Base-by-base conservation (phyloP, 768 basidiomycete genomes). In the Boletus rubescentipes region DNA sequence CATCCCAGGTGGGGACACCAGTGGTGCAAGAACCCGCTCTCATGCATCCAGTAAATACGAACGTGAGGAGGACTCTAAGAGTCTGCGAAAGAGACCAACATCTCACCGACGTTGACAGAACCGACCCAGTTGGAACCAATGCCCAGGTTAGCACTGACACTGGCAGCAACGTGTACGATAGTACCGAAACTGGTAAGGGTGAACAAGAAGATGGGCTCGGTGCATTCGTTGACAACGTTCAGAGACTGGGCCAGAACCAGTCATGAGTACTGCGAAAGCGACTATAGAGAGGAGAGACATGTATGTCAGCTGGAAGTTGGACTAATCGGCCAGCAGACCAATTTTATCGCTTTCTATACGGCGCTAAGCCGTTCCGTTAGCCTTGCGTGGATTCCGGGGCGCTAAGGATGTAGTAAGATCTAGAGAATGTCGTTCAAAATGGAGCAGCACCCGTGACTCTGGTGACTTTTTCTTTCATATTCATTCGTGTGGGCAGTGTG, bases 111-210 rank as follows among this genome's bases (percentile, higher is more conserved):
- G 34, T 69, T 71, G 46, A 69, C 12, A 21, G 67, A 61, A 40
- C 69, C 68, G 6, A 65, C 69, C 67, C 67, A 69, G 63, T 69
- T 49, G 46, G 63, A 60, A 35, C 65, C 69, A 10, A 69, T 69
- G 32, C 60, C 67, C 58, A 68, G 5, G 64, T 73, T 60, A 35
- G 30, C 18, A 31, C 58, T 68, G 21, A 46, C 58, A 21, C 66
- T 70, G 21, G 56, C 51, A 35, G 34, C 51, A 18, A 71, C 52
- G 32, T 43, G 55, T 34, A 72, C 58, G 31, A 71, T 62, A 30
- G 21, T 39, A 29, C 69, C 69, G 14, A 31, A 68, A 49, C 69
- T 73, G 20, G 32, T 72, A 53, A 64, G 61, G 0, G 69, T 71
- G 20, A 38, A 64, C 35, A 73, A 57, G 41, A 73, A 57, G 40